Evolutionary conservation across 352 stramenopile genomes (phyloP).

Genomic region (Phytophthora niederhauseri): DNA sequence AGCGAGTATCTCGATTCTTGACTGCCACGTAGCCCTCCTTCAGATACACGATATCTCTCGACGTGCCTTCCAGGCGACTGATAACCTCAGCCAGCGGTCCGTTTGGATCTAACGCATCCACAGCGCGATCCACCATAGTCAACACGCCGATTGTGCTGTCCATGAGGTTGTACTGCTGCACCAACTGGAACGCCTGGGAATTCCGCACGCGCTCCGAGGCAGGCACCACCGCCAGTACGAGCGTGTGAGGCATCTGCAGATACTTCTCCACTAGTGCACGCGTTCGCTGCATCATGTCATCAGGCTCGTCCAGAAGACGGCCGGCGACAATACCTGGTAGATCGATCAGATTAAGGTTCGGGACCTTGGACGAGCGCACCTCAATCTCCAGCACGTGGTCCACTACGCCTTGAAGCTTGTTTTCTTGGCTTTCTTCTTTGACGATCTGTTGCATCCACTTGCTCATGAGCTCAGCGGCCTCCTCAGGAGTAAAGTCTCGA

Average conservation of each 20-base stretch:
- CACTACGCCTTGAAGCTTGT: conserved; percentile 28
- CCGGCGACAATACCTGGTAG: conserved; percentile 48
- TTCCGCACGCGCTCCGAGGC: conserved; percentile 42
- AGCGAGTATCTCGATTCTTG: conserved; percentile 41
- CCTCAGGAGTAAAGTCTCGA: conserved; percentile 24
- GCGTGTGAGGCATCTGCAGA: conserved; percentile 37
- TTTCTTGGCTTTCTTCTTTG: conserved; percentile 18
- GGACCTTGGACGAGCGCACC: conserved; percentile 41
- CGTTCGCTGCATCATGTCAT: conserved; percentile 52
- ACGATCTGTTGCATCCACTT: conserved; percentile 53
- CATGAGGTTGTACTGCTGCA: conserved; percentile 42
- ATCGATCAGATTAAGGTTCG: conserved; percentile 51
- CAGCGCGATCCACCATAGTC: conserved; percentile 49
- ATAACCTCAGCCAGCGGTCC: conserved; percentile 35
- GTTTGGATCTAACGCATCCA: conserved; percentile 24
- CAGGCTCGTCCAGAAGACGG: conserved; percentile 32
- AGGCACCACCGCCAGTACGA: conserved; percentile 50
- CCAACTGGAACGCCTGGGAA: conserved; percentile 50
- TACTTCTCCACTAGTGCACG: conserved; percentile 44
- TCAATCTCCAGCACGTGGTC: conserved; percentile 51
- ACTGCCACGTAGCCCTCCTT: conserved; percentile 51
- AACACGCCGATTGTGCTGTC: conserved; percentile 50
- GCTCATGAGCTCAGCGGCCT: conserved; percentile 29
- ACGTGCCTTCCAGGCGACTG: conserved; percentile 33
- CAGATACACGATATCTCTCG: conserved; percentile 39